Evolutionary conservation across 2,329 filamentous ascomycete species (phyloP).

Genomic region (Talaromyces islandicus): DNA sequence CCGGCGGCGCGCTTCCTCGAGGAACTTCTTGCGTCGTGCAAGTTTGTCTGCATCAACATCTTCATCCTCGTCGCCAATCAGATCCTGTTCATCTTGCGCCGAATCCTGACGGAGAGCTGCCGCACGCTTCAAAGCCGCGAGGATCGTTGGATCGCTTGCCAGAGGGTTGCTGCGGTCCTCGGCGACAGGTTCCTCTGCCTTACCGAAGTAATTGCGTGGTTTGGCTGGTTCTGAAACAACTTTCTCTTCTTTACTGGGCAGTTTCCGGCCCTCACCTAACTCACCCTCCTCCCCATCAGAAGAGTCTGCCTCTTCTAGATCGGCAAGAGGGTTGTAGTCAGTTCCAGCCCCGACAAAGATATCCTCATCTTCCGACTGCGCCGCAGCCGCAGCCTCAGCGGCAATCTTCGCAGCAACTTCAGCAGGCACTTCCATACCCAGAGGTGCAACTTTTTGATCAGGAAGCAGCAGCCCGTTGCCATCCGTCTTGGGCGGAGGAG

Average conservation of each 20-base stretch:
- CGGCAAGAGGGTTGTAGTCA: conserved; percentile 56
- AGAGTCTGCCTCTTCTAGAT: conserved; percentile 44
- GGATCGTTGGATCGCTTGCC: conserved; percentile 68
- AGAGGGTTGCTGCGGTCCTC: conserved; percentile 34
- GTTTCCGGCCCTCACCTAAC: conserved; percentile 5
- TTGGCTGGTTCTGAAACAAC: conserved; percentile 15
- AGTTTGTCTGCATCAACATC: conserved; percentile 57
- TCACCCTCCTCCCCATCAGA: conserved; percentile 26
- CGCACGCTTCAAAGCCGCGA: conserved; percentile 81
- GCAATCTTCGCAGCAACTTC: conserved; percentile 32
- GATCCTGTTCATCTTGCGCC: conserved; percentile 1
- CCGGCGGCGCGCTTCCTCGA: conserved; percentile 53
- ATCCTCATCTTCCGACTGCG: conserved; percentile 50
- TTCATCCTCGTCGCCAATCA: conserved; percentile 21
- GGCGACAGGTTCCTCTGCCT: conserved; percentile 48
- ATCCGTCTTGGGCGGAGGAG: conserved; percentile 8
- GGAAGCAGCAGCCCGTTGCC: conserved; percentile 31
- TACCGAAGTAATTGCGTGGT: conserved; percentile 45
- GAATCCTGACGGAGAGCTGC: conserved; percentile 53
- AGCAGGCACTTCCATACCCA: conserved; percentile 47
- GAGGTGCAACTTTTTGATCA: conserved; percentile 41
- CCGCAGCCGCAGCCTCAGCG: conserved; percentile 13
- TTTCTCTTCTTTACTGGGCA: conserved; percentile 5
- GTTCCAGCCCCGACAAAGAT: conserved; percentile 58
- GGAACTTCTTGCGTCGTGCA: conserved; percentile 66